These are phyloP conservation scores for Uncinocarpus reesii DNA, from an alignment of 2,329 filamentous ascomycete species.

Conservation along the genomic window DNA sequence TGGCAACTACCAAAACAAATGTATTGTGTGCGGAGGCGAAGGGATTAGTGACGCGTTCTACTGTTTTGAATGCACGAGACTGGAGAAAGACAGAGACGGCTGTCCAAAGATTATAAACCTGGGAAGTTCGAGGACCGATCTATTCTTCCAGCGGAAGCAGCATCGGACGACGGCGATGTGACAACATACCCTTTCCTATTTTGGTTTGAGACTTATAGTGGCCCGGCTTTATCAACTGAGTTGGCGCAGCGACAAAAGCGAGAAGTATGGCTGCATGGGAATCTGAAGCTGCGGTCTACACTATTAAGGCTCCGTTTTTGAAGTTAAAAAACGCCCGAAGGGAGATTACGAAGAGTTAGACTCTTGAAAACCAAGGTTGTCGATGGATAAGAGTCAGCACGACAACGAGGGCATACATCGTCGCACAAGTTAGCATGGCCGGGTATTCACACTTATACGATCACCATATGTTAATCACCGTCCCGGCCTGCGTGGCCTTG, in stretches of 20 bases:
- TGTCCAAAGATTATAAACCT: conserved; percentile 99
- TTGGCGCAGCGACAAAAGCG: background rate
- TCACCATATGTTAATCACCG: conserved; percentile 24
- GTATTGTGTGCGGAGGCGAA: conserved; percentile 95
- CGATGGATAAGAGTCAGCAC: background rate
- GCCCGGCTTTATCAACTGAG: background rate
- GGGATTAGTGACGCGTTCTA: conserved; percentile 98
- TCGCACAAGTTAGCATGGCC: background rate
- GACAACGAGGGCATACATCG: background rate
- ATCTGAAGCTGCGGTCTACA: background rate
- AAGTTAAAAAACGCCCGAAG: background rate
- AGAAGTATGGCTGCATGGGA: background rate
- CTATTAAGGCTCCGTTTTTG: background rate
- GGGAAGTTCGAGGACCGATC: conserved; percentile 87
- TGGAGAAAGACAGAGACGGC: conserved; percentile 94
- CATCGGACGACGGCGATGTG: conserved; percentile 17
- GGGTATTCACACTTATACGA: background rate
- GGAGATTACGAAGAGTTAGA: background rate
- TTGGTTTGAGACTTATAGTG: background rate
- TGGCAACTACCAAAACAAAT: conserved; percentile 99
- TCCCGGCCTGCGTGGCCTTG: conserved; percentile 54
- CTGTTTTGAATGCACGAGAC: conserved; percentile 93
- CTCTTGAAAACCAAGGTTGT: background rate
- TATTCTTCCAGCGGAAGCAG: conserved; percentile 64
- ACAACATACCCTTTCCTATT: background rate